Percentiles rank a stretch among this genome's conserved stretches.
These are phyloP conservation scores for Iris macrosiphon DNA, from an alignment of 106 monocot genomes.

Conservation along the genomic window DNA sequence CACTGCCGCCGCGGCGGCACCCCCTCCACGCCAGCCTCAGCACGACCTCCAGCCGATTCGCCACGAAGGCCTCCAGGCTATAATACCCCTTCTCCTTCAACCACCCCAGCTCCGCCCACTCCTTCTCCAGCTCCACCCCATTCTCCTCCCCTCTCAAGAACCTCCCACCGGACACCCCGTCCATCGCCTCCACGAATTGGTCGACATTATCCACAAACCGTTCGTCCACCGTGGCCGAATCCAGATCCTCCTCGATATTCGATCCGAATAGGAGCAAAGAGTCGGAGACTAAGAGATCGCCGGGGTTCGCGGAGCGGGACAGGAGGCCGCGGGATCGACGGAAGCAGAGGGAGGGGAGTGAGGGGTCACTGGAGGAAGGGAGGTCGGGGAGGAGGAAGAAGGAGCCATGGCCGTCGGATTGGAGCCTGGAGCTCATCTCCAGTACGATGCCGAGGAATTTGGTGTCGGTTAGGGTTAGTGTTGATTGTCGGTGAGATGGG, in stretches of 20 bases:
- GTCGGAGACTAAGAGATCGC: constrained; percentile 7
- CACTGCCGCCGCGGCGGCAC: background rate
- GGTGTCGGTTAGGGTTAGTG: constrained; percentile 55
- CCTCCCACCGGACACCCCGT: constrained; percentile 47
- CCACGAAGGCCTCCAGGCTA: constrained; percentile 67
- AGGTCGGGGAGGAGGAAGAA: constrained; percentile 85
- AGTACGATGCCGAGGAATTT: constrained; percentile 42
- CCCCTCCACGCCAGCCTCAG: constrained; percentile 62
- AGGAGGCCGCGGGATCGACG: constrained; percentile 54
- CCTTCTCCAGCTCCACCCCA: background rate
- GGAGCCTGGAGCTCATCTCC: constrained; percentile 54
- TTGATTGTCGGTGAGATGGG: constrained; percentile 32
- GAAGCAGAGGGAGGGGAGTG: constrained; percentile 54
- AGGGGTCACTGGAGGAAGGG: constrained; percentile 31
- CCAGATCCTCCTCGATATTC: constrained; percentile 19
- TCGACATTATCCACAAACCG: constrained; percentile 50
- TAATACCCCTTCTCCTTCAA: constrained; percentile 79
- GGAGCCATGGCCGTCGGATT: constrained; percentile 30
- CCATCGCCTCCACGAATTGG: constrained; percentile 74
- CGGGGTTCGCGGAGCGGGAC: constrained; percentile 13
- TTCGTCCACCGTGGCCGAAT: constrained; percentile 53
- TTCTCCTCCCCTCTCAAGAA: constrained; percentile 50
- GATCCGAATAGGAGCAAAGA: constrained; percentile 48
- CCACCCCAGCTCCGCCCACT: constrained; percentile 67
- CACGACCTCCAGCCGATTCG: constrained; percentile 63